Base-by-base conservation (phyloP, 768 basidiomycete species). In the Crassisporium funariophilum region DNA sequence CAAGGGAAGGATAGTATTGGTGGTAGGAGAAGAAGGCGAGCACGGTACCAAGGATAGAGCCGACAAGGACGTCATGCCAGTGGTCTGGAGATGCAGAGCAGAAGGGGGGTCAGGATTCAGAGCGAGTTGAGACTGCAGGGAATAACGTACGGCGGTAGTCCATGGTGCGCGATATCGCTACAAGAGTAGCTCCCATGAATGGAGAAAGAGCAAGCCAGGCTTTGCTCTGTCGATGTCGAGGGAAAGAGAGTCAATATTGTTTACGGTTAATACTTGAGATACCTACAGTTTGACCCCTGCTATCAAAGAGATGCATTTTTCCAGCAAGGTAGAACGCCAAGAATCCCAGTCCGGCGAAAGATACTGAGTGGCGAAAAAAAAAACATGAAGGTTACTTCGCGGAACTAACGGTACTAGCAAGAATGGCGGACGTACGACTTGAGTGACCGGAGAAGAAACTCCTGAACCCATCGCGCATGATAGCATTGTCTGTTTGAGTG, bases 361-460 rank as follows among this genome's bases (percentile, higher is more conserved):
- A 91, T 44, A 95, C 92, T 91, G 55, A n/a, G n/a, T n/a, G n/a
- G n/a, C n/a, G n/a, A n/a, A n/a, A n/a, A n/a, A n/a, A n/a, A n/a
- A n/a, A n/a, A n/a, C n/a, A n/a, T n/a, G n/a, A n/a, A n/a, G n/a
- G n/a, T n/a, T n/a, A n/a, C n/a, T n/a, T n/a, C n/a, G n/a, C n/a
- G n/a, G n/a, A n/a, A n/a, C n/a, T n/a, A n/a, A n/a, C n/a, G n/a
- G n/a, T n/a, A n/a, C n/a, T n/a, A n/a, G n/a, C n/a, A 17, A 5
- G 23, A 34, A 22, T n/a, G n/a, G 29, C 27, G 35, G 19, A 70
- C 86, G 40, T 67, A 94, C 92, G 50, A 55, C 90, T 92, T 3
- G 91, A 86, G 66, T 97, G 94, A 0, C 95, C 95, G 44, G 89
- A 91, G 10, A 87, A 88, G 65, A 98, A 97, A 60, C 91, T 94